Base-by-base conservation (phyloP, 345 rosid species). In the Heritiera fomes region DNA sequence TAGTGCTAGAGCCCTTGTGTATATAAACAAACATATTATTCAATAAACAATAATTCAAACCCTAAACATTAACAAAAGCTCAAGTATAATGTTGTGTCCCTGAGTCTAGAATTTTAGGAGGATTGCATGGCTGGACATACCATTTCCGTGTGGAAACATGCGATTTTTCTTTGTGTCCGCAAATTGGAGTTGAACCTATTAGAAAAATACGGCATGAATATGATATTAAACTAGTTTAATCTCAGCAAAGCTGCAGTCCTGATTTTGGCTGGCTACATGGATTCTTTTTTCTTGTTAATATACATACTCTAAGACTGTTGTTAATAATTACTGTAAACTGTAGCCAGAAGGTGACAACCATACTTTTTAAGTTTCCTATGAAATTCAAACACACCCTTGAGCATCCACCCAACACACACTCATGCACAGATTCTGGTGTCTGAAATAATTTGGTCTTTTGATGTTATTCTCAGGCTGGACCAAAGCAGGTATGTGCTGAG, bases 381-480 rank as follows among this genome's bases (percentile, higher is more conserved):
- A 68, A 32, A 68, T 12, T 46, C 38, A 20, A 2, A 34, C 18
- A 11, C 55, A 20, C 5, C 9, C 72, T 43, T 66, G 41, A 0
- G 11, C 30, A 43, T 43, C 52, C 52, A 41, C 30, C 53, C 52
- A 10, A 4, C 17, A 23, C 9, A 46, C 34, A 20, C 55, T 68
- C 1, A 47, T 28, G 32, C 8, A 40, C 34, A 18, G 17, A 40
- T 9, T 34, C 34, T 56, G 76, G 76, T 73, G 15, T 79, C 2
- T 5, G n/a, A 50, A 18, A 67, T 68, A 68, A 45, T 10, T 56
- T 79, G 47, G 28, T 68, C 17, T 40, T 80, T 52, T 69, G 73
- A 64, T 81, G 66, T 66, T 72, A 47, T 71, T 62, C 75, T 50
- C 76, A 93, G 98, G 89, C 86, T 56, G 98, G 98, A 84, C 82